Conservation (phyloP, 2,329 filamentous ascomycete species). For the Colletotrichum cordylinicola region DNA sequence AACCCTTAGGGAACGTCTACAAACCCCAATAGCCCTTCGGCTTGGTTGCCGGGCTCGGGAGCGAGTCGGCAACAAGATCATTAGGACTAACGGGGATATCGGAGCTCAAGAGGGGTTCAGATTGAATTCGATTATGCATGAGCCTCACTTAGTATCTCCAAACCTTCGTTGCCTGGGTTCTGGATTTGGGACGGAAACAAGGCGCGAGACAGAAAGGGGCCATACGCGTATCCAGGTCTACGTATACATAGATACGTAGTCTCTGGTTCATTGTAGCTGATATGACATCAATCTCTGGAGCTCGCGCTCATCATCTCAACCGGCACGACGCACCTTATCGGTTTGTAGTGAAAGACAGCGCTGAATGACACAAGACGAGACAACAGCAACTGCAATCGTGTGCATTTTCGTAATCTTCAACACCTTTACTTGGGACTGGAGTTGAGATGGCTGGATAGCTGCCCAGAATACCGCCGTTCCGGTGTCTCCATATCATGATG, state of each 20-base stretch:
- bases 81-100: not conserved
- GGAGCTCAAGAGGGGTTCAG: not conserved
- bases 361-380: no score
- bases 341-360: no score
- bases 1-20: not conserved
- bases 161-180: not conserved
- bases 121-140: not conserved
- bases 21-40: not conserved
- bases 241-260: not conserved
- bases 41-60: not conserved
- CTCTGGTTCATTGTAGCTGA: fast-evolving
- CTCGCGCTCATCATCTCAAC: not conserved
- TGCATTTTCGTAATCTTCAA: no score
- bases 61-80: not conserved
- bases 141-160: not conserved
- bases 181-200: not conserved
- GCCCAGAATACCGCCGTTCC: no score
- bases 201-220: not conserved
- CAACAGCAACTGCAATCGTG: no score
- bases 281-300: fast-evolving
- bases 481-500: no score
- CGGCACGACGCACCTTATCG: no score
- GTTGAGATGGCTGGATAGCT: no score
- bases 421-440: no score
- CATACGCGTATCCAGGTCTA: not conserved